phyloP scores from a whole-genome alignment of 75 land plant genomes.

The Larix kaempferi region DNA sequence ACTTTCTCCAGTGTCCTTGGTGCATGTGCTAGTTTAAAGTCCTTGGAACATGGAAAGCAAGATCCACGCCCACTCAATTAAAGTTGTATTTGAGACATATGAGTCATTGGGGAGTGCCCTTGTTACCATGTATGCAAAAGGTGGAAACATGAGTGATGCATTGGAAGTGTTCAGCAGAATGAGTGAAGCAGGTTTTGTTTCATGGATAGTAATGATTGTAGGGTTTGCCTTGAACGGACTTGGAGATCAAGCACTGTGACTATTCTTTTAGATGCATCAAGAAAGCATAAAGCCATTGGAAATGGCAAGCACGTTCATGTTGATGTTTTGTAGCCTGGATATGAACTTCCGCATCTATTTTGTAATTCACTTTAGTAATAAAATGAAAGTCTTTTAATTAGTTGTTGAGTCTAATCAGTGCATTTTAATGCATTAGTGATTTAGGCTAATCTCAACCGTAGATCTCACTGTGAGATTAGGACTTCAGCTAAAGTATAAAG shows the following conservation, averaged over 20 bases:
- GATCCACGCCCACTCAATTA: constrained; percentile 3
- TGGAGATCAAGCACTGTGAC: constrained; percentile 26
- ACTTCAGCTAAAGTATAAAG: too few relatives aligned
- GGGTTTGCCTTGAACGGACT: constrained; percentile 40
- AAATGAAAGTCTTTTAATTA: too few relatives aligned
- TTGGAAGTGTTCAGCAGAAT: constrained; percentile 42
- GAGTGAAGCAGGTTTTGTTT: constrained; percentile 40
- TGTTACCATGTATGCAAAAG: constrained; percentile 52
- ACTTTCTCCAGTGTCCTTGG: constrained; percentile 5
- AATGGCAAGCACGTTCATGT: constrained; percentile 50
- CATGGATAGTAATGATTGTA: constrained; percentile 65
- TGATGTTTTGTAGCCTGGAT: too few relatives aligned
- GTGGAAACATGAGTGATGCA: constrained; percentile 42
- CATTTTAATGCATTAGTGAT: too few relatives aligned
- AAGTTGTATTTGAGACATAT: not conserved
- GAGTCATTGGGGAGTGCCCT: constrained; percentile 25
- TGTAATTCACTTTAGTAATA: too few relatives aligned
- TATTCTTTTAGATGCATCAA: constrained; percentile 40
- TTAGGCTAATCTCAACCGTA: too few relatives aligned
- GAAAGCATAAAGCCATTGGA: constrained; percentile 20
- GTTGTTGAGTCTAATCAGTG: too few relatives aligned
- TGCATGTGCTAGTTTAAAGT: constrained; percentile 5
- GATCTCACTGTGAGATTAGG: too few relatives aligned
- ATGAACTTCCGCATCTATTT: too few relatives aligned
- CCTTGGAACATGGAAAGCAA: constrained; percentile 1